Evolutionary conservation across 2,329 filamentous ascomycete genomes (phyloP), one percentile per base, ranked within the genome.

Genomic region (Graphilbum sp.): DNA sequence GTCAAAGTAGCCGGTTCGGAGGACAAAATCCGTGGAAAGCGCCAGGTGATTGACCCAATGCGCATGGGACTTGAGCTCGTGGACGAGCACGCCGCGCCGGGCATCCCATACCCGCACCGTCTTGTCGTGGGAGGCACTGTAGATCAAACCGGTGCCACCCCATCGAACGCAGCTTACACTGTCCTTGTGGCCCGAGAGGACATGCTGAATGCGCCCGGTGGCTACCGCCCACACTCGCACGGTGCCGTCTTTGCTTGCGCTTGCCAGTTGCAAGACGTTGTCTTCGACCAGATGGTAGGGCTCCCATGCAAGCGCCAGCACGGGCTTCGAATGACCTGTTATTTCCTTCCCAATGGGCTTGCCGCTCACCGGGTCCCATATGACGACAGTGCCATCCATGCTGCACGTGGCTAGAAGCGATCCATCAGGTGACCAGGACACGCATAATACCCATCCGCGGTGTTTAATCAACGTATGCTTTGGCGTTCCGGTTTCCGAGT

Each of bases 21-120:
- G 65, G 2, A 80, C 86, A 51, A 87, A 90, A 51, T 96, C 90
- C 4, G 86, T 95, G 0, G 86, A 95, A 5, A 98, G 68, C 0
- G 90, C 86, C 18, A 98, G 70, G 52, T 95, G 85, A 54, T 98
- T 98, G 23, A 98, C 83, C 75, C 88, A 93, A 54, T 96, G 90
- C 0, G 82, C 84, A 54, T 98, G 92, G 0, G 50, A 44, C 17
- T 49, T 54, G 9, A 96, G 63, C 0, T 79, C 87, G 54, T 90
- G 82, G 38, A 85, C 64, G 18, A 95, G 63, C 2, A 77, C 85
- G 23, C 88, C 90, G 45, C 79, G 76, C 30, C 69, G 67, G 1
- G 82, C 73, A 50, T 90, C 78, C 87, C 88, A 98, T 5, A 95
- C 74, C 48, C 88, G 86, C 48, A 96, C 74, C 1, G 79, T 88